A percentile compares a stretch with the other conserved stretches of the same genome.
phyloP scores from a whole-genome alignment of 768 basidiomycete species.

The Leucogyrophana mollusca region DNA sequence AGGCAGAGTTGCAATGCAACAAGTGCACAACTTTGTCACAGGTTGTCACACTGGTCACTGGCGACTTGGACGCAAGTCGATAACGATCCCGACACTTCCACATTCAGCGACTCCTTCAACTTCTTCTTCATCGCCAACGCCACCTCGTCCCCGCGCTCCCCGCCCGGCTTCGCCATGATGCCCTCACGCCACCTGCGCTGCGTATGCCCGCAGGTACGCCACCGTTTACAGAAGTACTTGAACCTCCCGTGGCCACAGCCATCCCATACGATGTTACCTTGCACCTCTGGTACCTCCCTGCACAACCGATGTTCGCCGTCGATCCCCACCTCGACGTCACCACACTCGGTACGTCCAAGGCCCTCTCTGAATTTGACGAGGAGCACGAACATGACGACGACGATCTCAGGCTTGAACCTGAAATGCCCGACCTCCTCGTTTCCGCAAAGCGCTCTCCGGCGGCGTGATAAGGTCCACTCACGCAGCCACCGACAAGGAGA shows the following conservation, averaged over 20 bases:
- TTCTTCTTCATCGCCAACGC: too few relatives aligned
- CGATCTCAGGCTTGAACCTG: slow-evolving; percentile 14
- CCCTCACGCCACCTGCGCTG: slow-evolving; percentile 49
- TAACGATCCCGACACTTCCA: too few relatives aligned
- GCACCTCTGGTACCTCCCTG: slow-evolving; percentile 13
- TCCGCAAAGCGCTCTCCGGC: too few relatives aligned
- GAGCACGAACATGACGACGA: slow-evolving; percentile 36
- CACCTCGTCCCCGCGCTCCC: slow-evolving; percentile 45
- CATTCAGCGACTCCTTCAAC: too few relatives aligned
- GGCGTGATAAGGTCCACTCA: slow-evolving; percentile 66
- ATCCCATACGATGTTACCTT: slow-evolving; percentile 37
- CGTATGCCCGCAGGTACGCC: too few relatives aligned
- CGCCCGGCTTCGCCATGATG: slow-evolving; percentile 23
- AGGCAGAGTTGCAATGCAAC: too few relatives aligned
- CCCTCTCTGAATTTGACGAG: slow-evolving; percentile 41
- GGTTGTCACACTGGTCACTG: too few relatives aligned
- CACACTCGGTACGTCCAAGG: slow-evolving; percentile 51
- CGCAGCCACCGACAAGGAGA: too few relatives aligned
- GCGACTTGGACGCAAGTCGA: too few relatives aligned
- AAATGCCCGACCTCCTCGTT: slow-evolving; percentile 48
- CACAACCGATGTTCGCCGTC: slow-evolving; percentile 46
- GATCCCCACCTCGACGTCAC: slow-evolving; percentile 79
- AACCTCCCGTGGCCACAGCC: slow-evolving; percentile 10
- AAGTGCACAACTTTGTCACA: too few relatives aligned
- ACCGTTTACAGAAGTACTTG: too few relatives aligned